Conservation (phyloP, 2,329 filamentous ascomycete species). For the Penicillium brevicompactum region DNA sequence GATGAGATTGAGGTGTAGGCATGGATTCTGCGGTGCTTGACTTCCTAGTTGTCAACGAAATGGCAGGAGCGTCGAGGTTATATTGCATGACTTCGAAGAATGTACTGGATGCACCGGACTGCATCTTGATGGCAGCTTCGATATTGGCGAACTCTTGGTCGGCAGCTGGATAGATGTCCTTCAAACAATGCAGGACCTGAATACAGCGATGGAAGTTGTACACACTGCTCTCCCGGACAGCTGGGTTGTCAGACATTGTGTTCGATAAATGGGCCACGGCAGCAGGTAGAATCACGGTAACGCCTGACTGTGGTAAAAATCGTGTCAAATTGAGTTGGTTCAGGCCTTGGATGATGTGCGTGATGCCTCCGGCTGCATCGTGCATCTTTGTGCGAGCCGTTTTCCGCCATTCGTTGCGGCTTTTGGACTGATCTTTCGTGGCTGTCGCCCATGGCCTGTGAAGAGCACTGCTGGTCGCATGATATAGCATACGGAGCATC, state of each 20-base stretch:
- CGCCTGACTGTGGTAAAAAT: constrained; percentile 79
- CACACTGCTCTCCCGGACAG: constrained; percentile 69
- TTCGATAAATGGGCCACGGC: constrained; percentile 88
- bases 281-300: constrained; percentile 81
- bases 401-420: constrained; percentile 62
- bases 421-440: constrained; percentile 43
- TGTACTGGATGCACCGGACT: constrained; percentile 30
- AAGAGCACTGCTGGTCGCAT: constrained; percentile 83
- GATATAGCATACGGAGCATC: constrained; percentile 88
- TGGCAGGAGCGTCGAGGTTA: constrained; percentile 19
- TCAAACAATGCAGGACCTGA: constrained; percentile 77
- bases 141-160: constrained; percentile 63
- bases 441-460: constrained; percentile 81
- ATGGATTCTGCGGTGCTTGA: constrained; percentile 18
- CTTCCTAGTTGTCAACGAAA: constrained; percentile 13
- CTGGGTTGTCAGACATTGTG: constrained; percentile 74
- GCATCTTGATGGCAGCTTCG: constrained; percentile 37
- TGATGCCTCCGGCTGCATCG: constrained; percentile 79
- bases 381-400: constrained; percentile 76
- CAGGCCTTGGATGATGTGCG: constrained; percentile 73
- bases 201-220: constrained; percentile 83
- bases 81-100: constrained; percentile 37
- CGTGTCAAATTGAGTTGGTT: constrained; percentile 70
- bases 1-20: constrained; percentile 8
- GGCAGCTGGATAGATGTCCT: constrained; percentile 82